Evolutionary conservation across 2,329 filamentous ascomycete species (phyloP).

Genomic region (Colletotrichum liaoningense): DNA sequence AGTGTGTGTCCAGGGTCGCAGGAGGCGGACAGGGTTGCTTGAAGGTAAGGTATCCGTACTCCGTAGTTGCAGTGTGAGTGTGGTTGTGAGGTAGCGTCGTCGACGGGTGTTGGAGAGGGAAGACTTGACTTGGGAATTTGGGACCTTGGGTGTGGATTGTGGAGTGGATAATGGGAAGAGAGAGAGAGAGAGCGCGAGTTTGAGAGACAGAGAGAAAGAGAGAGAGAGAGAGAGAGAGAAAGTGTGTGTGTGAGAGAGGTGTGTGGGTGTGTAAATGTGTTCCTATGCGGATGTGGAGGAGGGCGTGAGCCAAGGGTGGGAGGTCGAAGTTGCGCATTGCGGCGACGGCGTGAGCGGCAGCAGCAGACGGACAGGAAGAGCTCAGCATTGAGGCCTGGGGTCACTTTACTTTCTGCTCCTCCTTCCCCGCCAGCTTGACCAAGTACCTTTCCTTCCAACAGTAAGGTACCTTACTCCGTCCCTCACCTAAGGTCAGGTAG

Average conservation of each 20-base stretch:
- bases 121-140: not conserved
- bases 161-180: conserved; percentile 7
- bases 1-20: not conserved
- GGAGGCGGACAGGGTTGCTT: conserved; percentile 7
- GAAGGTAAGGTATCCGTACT: not conserved
- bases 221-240: not conserved
- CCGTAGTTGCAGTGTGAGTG: conserved; percentile 8
- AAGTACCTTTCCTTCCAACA: too few species aligned
- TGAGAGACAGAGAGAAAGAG: not conserved
- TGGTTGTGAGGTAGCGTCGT: conserved; percentile 14
- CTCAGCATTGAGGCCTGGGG: not conserved
- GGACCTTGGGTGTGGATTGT: not conserved
- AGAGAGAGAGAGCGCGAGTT: not conserved
- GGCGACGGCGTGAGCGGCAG: conserved; percentile 33
- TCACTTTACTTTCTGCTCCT: too few species aligned
- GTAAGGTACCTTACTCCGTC: too few species aligned
- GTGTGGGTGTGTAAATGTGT: conserved; percentile 3
- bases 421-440: not conserved
- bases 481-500: too few species aligned
- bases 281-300: conserved; percentile 11
- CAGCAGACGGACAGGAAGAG: conserved; percentile 1
- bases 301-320: conserved; percentile 31
- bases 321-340: conserved; percentile 34
- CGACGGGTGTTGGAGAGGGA: conserved; percentile 24
- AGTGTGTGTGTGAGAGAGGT: not conserved